Conservation (phyloP, 2,329 filamentous ascomycete genomes). For the Calonectria honghensis region DNA sequence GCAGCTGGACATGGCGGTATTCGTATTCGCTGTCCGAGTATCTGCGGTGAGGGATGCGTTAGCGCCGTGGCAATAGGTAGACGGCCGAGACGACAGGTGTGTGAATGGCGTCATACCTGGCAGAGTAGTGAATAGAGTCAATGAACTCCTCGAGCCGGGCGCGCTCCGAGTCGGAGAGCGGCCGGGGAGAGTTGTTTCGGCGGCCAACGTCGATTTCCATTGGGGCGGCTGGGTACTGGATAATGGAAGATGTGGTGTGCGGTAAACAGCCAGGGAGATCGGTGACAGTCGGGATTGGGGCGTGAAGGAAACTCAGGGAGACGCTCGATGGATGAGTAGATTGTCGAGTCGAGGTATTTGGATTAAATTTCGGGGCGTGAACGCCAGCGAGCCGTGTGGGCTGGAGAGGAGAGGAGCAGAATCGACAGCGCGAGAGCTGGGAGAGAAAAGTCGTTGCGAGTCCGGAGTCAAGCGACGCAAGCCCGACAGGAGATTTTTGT, state of each 20-base stretch:
- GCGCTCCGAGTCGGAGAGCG: constrained; percentile 87
- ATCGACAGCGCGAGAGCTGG: constrained; percentile 4
- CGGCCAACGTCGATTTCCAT: constrained; percentile 85
- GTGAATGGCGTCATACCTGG: constrained; percentile 74
- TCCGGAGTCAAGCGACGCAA: constrained; percentile 49
- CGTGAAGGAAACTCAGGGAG: not conserved
- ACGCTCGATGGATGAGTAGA: not conserved
- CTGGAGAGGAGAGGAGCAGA: not conserved
- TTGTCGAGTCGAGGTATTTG: constrained; percentile 20
- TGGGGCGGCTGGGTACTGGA: constrained; percentile 44
- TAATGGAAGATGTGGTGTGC: constrained; percentile 18
- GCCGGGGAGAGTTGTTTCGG: constrained; percentile 90
- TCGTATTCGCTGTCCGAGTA: constrained; percentile 96
- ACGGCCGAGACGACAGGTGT: constrained; percentile 51
- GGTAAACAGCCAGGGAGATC: not conserved
- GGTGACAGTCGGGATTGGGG: not conserved
- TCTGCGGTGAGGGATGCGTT: constrained; percentile 67
- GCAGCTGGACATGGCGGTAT: constrained; percentile 97
- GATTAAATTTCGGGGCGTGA: constrained; percentile 15
- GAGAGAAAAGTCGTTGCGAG: constrained; percentile 29
- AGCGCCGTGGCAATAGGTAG: constrained; percentile 1
- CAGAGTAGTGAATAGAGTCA: constrained; percentile 96
- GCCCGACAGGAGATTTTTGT: constrained; percentile 47
- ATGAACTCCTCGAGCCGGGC: constrained; percentile 92
- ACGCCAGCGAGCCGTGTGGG: constrained; percentile 4